A percentile compares a stretch with the other conserved stretches of the same genome.
Evolutionary conservation across 2,329 filamentous ascomycete species (phyloP).

Genomic region (Aspergillus niger): DNA sequence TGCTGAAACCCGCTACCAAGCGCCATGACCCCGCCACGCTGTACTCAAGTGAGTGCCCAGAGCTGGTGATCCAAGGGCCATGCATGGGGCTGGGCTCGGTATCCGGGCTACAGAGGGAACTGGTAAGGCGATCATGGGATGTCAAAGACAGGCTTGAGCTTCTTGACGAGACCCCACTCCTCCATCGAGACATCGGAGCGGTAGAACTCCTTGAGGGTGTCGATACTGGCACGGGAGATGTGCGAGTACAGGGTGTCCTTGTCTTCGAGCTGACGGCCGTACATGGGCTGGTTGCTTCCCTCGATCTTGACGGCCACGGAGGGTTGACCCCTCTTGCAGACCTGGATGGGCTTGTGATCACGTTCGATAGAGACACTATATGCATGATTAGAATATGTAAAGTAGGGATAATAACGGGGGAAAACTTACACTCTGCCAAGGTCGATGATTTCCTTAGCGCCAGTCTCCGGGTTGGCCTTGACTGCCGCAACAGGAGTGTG

Average conservation of each 20-base stretch:
- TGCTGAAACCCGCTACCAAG: not conserved
- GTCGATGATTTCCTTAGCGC: slow-evolving; percentile 77
- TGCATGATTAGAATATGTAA: slow-evolving; percentile 23
- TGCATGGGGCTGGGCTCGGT: not conserved
- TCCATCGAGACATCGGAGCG: slow-evolving; percentile 83
- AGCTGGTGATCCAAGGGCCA: not conserved
- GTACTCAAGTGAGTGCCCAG: not conserved
- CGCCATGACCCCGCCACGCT: not conserved
- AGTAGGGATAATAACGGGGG: not conserved
- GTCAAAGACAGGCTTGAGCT: slow-evolving; percentile 93
- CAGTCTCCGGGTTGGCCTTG: slow-evolving; percentile 76
- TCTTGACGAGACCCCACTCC: slow-evolving; percentile 92
- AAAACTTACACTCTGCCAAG: slow-evolving; percentile 87
- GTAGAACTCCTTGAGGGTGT: slow-evolving; percentile 96
- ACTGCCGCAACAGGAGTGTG: slow-evolving; percentile 89
- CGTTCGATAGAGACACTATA: slow-evolving; percentile 89
- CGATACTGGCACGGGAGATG: slow-evolving; percentile 85
- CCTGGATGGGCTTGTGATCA: slow-evolving; percentile 89
- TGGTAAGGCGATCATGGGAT: slow-evolving; percentile 59
- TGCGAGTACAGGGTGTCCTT: slow-evolving; percentile 83
- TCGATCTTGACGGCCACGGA: slow-evolving; percentile 98
- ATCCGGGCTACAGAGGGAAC: not conserved
- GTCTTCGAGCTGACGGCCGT: slow-evolving; percentile 94
- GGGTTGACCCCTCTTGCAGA: slow-evolving; percentile 96
- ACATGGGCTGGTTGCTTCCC: slow-evolving; percentile 85